Evolutionary conservation across 257 asterid genomes (phyloP), one percentile per base, ranked within the genome.

Genomic region (Rehmannia glutinosa): DNA sequence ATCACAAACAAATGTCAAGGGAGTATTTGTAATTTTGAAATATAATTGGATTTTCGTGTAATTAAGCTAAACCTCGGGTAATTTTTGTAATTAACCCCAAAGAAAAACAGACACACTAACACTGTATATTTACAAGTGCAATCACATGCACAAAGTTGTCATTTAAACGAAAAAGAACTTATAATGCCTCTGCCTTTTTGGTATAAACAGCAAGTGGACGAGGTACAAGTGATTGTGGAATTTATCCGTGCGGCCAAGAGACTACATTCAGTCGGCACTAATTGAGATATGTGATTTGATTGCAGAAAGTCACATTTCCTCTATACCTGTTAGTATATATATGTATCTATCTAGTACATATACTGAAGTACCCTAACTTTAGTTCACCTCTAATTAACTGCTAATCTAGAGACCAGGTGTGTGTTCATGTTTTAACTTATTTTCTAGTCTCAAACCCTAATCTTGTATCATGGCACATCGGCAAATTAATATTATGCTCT

Each of bases 171-270:
- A 30, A 1, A 6, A 39, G 57, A 19, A 24, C 23, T 21, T 32
- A 45, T 71, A 75, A 51, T 13, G 21, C 62, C 10, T 46, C 6
- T 20, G 36, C 64, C 36, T 5, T 38, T 52, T 66, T 51, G 55
- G 50, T 30, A 43, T 50, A 54, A 50, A 73, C 95, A 92, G 97
- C 83, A 68, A 69, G 89, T 89, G 53, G 87, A 92, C 32, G 98
- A 92, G 89, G 86, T 82, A 25, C 84, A 87, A 73, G 98, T 89
- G 87, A 76, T 92, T 4, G 78, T 81, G 75, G 96, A 84, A 64
- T 92, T 92, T 53, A 83, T 89, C 74, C 96, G 83, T 2, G 84
- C 97, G 2, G 96, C 96, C 23, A 92, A 89, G 87, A 83, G 82
- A 63, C 70, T 79, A n/a, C 81, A 81, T 69, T 66, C 88, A 30